Conservation (phyloP, 1,139 yeast species). For the Trichomonascaceae sp. region DNA sequence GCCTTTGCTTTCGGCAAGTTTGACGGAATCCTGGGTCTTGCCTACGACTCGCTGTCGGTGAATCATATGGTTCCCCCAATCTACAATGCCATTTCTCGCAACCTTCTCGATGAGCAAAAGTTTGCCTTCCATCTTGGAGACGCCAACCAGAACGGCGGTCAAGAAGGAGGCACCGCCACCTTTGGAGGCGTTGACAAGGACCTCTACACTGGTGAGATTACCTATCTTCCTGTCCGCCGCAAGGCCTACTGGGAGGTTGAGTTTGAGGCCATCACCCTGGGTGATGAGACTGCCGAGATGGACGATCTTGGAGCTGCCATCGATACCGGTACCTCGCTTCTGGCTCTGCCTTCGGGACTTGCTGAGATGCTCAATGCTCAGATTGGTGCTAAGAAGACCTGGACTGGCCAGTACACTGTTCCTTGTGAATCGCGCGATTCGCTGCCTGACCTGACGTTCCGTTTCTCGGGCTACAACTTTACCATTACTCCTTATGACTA, state of each 20-base stretch:
- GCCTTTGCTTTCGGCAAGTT: constrained; percentile 95
- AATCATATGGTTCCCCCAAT: constrained; percentile 84
- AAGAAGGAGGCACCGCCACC: constrained; percentile 78
- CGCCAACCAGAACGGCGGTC: constrained; percentile 38
- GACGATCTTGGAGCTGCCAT: constrained; percentile 88
- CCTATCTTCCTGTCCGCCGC: constrained; percentile 96
- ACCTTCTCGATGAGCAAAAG: constrained; percentile 67
- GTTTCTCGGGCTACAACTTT: constrained; percentile 79
- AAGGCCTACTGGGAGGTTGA: constrained; percentile 99
- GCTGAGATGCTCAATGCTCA: constrained; percentile 91
- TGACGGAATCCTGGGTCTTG: constrained; percentile 93
- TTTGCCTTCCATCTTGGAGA: constrained; percentile 89
- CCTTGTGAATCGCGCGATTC: constrained; percentile 75
- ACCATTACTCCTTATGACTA: constrained; percentile 80
- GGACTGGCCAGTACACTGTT: constrained; percentile 93
- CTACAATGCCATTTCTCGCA: constrained; percentile 73
- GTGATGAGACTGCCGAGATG: constrained; percentile 79
- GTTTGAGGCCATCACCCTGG: constrained; percentile 79
- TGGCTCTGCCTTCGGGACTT: constrained; percentile 84
- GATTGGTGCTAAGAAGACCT: constrained; percentile 92
- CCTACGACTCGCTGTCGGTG: constrained; percentile 81
- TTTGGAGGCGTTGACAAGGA: constrained; percentile 84
- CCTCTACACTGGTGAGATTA: constrained; percentile 65
- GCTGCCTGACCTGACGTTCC: constrained; percentile 85
- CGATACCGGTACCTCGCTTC: constrained; percentile 95